Conservation (phyloP, 1,284 basidiomycete genomes). For the Ustilago sp. region DNA sequence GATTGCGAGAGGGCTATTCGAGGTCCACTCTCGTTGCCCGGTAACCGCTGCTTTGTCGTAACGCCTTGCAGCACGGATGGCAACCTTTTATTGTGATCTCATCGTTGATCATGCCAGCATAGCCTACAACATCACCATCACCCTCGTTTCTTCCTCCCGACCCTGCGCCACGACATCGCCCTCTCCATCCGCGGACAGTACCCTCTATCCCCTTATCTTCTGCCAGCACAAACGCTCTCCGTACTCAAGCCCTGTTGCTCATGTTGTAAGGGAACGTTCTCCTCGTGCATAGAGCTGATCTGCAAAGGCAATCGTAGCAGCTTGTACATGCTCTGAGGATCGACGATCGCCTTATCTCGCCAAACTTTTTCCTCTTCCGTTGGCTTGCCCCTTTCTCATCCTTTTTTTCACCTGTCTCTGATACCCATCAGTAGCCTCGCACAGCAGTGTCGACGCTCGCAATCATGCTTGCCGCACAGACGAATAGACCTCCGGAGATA, state of each 20-base stretch:
- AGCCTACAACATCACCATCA: conserved; percentile 18
- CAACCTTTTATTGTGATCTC: conserved; percentile 21
- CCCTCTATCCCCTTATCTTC: not conserved
- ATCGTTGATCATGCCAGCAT: conserved; percentile 23
- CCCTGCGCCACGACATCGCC: not conserved
- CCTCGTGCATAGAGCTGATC: conserved; percentile 9
- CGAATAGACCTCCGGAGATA: conserved; percentile 1
- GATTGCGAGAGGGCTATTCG: not conserved
- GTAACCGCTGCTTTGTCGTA: conserved; percentile 5
- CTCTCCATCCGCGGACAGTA: not conserved
- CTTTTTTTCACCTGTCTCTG: not conserved
- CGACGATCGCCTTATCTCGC: not conserved
- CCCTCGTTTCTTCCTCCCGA: conserved; percentile 7
- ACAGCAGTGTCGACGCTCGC: not conserved
- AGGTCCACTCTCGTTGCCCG: not conserved
- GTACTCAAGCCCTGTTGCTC: not conserved
- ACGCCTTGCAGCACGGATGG: conserved; percentile 2
- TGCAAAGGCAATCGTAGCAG: not conserved
- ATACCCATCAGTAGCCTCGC: too few relatives aligned
- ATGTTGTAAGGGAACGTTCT: not conserved
- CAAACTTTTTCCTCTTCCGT: not conserved
- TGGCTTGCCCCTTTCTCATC: not conserved
- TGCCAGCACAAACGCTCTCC: not conserved
- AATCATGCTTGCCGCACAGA: conserved; percentile 6
- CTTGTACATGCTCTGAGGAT: not conserved